Base-by-base conservation (phyloP, 768 basidiomycete species). In the Boletus rubescentipes region DNA sequence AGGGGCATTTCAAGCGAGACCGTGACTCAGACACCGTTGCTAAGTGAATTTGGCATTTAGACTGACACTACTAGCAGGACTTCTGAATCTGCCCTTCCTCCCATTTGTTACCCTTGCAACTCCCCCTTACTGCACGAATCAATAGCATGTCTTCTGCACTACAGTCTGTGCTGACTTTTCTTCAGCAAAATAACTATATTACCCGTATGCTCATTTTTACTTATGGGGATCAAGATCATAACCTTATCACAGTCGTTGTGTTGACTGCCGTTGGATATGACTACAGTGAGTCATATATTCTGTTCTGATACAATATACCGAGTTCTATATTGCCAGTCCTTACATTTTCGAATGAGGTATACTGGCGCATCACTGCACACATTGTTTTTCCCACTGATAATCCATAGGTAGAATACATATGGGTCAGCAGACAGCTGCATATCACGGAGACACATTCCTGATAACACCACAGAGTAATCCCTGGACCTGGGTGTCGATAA, bases 331-430 rank as follows among this genome's bases (percentile, higher is more conserved):
- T 15, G 9, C 7, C 34, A 59, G 59, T 40, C 30, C 52, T 60
- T 21, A 59, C 57, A 18, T 38, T 60, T 5, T 30, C 57, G 2
- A 20, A 38, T 3, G 59, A 60, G 52, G 59, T 60, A 51, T 35
- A 9, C 15, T 16, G 8, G 6, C 18, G n/a, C 23, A 31, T 30
- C 26, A 16, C 2, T 40, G 23, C 18, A 29, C 10, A 16, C 18
- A 8, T 23, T 2, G 29, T 11, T 31, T 26, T 43, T 4, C 23
- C 35, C 10, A 18, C n/a, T 29, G 48, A 30, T 11, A 23, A n/a
- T 35, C 10, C 23, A 1, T 11, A 56, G 59, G 26, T 59, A 7
- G 41, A 60, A 41, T 53, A 53, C 23, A 46, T 60, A 2, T 60
- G 57, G 59, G 59, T 59, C 3, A 12, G 57, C 2, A 4, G 4